Conservation (phyloP, 139 green algal species). For the Picochlorum sp. region DNA sequence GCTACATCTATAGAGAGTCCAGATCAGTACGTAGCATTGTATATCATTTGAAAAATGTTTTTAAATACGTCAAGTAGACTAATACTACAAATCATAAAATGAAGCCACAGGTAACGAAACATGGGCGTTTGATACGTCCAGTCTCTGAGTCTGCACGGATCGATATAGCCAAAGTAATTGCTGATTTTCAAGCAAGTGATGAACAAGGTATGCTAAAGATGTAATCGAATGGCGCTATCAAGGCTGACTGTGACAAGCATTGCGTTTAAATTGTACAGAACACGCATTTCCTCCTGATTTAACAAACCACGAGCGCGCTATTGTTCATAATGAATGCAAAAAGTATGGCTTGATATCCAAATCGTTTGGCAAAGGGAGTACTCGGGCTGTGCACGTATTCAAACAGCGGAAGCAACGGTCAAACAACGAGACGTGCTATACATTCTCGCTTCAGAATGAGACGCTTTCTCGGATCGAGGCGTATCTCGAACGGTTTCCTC, state of each 20-base stretch:
- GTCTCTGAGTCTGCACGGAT: constrained; percentile 34
- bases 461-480: constrained; percentile 15
- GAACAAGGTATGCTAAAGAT: constrained; percentile 18
- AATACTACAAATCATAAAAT: not conserved
- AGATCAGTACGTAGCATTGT: no score
- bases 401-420: constrained; percentile 18
- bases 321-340: constrained; percentile 58
- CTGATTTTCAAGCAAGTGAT: constrained; percentile 28
- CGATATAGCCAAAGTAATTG: constrained; percentile 29
- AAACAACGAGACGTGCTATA: constrained; percentile 9
- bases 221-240: not conserved
- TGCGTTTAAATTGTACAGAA: constrained; percentile 29
- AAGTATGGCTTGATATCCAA: constrained; percentile 57
- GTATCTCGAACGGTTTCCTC: constrained; percentile 29
- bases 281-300: constrained; percentile 50
- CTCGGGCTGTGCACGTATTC: constrained; percentile 20
- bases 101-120: constrained; percentile 12
- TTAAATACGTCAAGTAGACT: no score
- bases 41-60: no score
- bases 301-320: constrained; percentile 61
- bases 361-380: constrained; percentile 31
- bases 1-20: no score
- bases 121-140: constrained; percentile 26
- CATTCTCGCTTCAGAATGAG: constrained; percentile 18
- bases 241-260: not conserved